Evolutionary conservation across 176 grass and related monocot species (phyloP), one percentile per base, ranked within the genome.

Genomic region (Carex scoparia): DNA sequence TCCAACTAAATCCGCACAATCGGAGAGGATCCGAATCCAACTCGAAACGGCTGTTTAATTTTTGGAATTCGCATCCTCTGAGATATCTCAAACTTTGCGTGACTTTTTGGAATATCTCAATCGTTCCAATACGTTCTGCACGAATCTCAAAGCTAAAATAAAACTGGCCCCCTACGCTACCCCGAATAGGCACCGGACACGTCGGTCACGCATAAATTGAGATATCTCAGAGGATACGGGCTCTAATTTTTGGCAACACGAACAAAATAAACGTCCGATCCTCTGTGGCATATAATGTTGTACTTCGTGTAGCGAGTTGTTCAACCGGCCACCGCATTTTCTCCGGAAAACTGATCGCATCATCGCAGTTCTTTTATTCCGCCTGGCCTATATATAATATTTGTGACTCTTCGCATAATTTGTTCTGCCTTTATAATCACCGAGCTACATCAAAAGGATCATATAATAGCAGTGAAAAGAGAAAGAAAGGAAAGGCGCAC

Each of bases 401-500:
- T 40, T 35, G 64, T 32, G 64, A 66, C 30, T 66, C 64, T 66
- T 66, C 31, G 64, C 44, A 61, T 61, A 61, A 19, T 61, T 61
- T n/a, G 58, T 7, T 19, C 15, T 5, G 58, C 4, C 58, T 61
- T 16, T 37, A 32, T 33, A 68, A 68, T 68, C 65, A 68, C n/a
- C 42, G 9, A 74, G n/a, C 42, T 12, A 58, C 28, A 59, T 18
- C 11, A 63, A 61, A 66, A 44, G 57, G 32, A 32, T 8, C 33
- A 33, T 53, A 35, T 7, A 65, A 78, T 55, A 81, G n/a, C 48
- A 79, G 37, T 67, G n/a, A 51, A 76, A 85, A 51, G 46, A 48
- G 70, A 81, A 82, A 79, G 66, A 79, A 38, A 72, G 58, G 44
- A 79, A n/a, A 63, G 58, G 56, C 19, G 61, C 35, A 51, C 68